Conservation (phyloP, 1,284 basidiomycete species). For the Singerocomus rubriflavus region DNA sequence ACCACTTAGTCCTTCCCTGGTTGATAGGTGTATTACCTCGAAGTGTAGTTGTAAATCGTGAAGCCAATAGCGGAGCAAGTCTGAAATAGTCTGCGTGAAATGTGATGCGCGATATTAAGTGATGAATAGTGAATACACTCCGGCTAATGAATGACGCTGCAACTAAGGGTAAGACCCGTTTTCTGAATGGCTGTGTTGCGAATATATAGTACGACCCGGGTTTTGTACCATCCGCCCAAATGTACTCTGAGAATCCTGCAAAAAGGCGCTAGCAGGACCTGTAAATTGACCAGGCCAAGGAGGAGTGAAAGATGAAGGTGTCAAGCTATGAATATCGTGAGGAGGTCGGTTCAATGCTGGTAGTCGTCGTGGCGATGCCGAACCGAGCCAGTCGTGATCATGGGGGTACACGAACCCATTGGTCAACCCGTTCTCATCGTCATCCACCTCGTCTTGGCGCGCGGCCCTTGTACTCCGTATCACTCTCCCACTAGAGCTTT, state of each 20-base stretch:
- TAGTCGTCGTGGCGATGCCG: constrained; percentile 28
- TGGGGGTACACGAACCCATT: constrained; percentile 24
- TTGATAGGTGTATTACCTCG: constrained; percentile 2
- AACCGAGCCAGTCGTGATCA: constrained; percentile 28
- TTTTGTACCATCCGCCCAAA: constrained; percentile 39
- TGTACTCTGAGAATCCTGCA: constrained; percentile 34
- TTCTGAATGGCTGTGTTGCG: constrained; percentile 40
- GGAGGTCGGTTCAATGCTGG: constrained; percentile 15
- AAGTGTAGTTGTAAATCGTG: background rate
- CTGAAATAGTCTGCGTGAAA: constrained; percentile 1
- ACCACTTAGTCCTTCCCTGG: background rate
- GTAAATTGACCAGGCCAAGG: constrained; percentile 42
- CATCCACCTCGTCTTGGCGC: constrained; percentile 26
- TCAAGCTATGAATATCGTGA: constrained; percentile 27
- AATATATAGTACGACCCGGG: constrained; percentile 57
- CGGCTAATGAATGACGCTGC: constrained; percentile 5
- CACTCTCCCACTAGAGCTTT: constrained; percentile 35
- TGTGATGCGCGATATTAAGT: constrained; percentile 18
- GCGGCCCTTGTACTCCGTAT: constrained; percentile 33
- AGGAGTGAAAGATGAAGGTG: constrained; percentile 26
- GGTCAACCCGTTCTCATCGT: constrained; percentile 15
- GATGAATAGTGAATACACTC: constrained; percentile 25
- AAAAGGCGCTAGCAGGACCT: constrained; percentile 46
- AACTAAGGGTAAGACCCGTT: constrained; percentile 30
- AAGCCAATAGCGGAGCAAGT: background rate